phyloP scores from a whole-genome alignment of 1,284 basidiomycete species.

The Taiwanofungus camphoratus region DNA sequence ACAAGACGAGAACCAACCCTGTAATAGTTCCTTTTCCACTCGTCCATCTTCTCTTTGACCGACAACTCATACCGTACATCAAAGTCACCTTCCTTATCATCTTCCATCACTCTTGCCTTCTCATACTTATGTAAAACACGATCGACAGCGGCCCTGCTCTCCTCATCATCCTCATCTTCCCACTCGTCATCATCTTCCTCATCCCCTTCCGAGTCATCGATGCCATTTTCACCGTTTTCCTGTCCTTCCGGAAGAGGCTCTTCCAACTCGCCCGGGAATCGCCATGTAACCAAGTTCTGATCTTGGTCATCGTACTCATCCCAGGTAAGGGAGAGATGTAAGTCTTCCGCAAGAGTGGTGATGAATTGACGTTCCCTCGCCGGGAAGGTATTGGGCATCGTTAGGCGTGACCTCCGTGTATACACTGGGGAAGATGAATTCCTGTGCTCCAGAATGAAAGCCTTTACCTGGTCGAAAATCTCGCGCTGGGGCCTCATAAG shows the following conservation, averaged over 20 bases:
- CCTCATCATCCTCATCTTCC: slow-evolving; percentile 47
- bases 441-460: slow-evolving; percentile 61
- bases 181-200: slow-evolving; percentile 30
- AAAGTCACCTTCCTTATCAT: slow-evolving; percentile 67
- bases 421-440: slow-evolving; percentile 32
- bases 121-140: slow-evolving; percentile 86
- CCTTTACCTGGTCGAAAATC: slow-evolving; percentile 72
- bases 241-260: slow-evolving; percentile 31
- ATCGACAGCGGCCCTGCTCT: slow-evolving; percentile 61
- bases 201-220: slow-evolving; percentile 16
- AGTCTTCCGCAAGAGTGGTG: slow-evolving; percentile 62
- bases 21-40: slow-evolving; percentile 93
- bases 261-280: slow-evolving; percentile 49
- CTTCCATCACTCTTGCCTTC: slow-evolving; percentile 70
- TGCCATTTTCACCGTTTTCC: slow-evolving; percentile 32
- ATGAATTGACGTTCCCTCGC: slow-evolving; percentile 79
- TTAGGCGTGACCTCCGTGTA: slow-evolving; percentile 39
- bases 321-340: slow-evolving; percentile 78
- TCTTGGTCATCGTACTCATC: slow-evolving; percentile 88
- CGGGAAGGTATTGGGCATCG: slow-evolving; percentile 73
- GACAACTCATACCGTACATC: slow-evolving; percentile 73
- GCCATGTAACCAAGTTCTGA: slow-evolving; percentile 63
- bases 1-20: slow-evolving; percentile 43
- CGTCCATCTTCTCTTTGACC: slow-evolving; percentile 79
- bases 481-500: slow-evolving; percentile 69